Conservation (phyloP, 208 protist species). For the Tritrichomonas foetus region DNA sequence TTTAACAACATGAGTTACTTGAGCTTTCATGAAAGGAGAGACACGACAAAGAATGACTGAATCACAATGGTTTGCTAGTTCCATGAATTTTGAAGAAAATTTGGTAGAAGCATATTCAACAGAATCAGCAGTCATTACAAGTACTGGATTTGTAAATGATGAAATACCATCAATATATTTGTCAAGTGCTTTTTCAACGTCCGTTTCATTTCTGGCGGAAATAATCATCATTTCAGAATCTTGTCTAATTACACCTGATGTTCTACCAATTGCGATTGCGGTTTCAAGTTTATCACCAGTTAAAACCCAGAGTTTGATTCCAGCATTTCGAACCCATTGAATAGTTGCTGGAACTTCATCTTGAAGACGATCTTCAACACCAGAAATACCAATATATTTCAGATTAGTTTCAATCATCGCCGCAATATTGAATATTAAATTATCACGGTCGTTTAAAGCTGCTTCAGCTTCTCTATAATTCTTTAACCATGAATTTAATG, state of each 20-base stretch:
- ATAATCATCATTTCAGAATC: neutral
- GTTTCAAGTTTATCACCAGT: conserved; percentile 90
- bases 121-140: conserved; percentile 33
- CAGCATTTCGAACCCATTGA: neutral
- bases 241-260: conserved; percentile 45
- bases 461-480: neutral
- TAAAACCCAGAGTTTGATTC: conserved; percentile 76
- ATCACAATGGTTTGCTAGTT: conserved; percentile 62
- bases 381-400: neutral
- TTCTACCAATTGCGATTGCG: conserved; percentile 55
- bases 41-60: conserved; percentile 85
- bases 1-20: conserved; percentile 75
- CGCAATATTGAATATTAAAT: neutral
- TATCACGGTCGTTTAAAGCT: neutral
- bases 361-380: conserved; percentile 40
- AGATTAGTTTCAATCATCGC: neutral
- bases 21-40: conserved; percentile 93
- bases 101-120: neutral
- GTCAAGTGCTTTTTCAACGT: neutral
- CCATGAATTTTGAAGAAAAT: conserved; percentile 41
- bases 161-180: neutral
- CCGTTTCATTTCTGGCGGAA: neutral
- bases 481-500: neutral
- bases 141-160: neutral
- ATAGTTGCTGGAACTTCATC: neutral